Conservation (phyloP, 257 asterid genomes). For the Linderniella brevidens region DNA sequence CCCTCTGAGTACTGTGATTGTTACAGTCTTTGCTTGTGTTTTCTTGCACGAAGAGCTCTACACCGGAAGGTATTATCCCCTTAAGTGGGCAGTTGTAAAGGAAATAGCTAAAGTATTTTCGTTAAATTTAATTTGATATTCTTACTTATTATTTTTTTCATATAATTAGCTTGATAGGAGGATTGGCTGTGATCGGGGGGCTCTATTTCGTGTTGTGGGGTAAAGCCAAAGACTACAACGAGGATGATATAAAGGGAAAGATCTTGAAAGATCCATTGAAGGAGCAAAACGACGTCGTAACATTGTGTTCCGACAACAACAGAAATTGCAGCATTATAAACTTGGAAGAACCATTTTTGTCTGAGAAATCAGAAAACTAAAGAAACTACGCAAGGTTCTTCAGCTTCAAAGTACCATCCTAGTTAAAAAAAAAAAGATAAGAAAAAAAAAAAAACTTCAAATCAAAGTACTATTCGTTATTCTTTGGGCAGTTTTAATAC, state of each 20-base stretch:
- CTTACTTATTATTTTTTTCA: background rate
- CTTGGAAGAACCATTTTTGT: background rate
- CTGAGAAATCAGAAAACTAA: background rate
- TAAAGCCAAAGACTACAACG: constrained; percentile 32
- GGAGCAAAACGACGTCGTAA: background rate
- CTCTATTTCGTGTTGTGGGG: constrained; percentile 66
- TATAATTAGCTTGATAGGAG: constrained; percentile 33
- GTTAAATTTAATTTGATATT: background rate
- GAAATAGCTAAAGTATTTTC: background rate
- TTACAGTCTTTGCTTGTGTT: constrained; percentile 29
- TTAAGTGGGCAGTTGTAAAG: too few species aligned
- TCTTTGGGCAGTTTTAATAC: too few species aligned
- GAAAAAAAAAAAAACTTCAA: too few species aligned
- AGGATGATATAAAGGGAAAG: background rate
- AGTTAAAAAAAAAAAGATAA: too few species aligned
- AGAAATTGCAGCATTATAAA: background rate
- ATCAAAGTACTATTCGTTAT: too few species aligned
- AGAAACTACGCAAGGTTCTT: too few species aligned
- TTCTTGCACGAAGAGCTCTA: constrained; percentile 50
- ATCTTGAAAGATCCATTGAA: background rate
- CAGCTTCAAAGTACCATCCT: too few species aligned
- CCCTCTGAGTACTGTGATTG: constrained; percentile 41
- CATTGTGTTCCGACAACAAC: background rate
- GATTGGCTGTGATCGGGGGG: constrained; percentile 47
- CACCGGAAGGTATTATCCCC: constrained; percentile 41